phyloP scores from a whole-genome alignment of 768 basidiomycete genomes.

The Stropharia rugosoannulata region DNA sequence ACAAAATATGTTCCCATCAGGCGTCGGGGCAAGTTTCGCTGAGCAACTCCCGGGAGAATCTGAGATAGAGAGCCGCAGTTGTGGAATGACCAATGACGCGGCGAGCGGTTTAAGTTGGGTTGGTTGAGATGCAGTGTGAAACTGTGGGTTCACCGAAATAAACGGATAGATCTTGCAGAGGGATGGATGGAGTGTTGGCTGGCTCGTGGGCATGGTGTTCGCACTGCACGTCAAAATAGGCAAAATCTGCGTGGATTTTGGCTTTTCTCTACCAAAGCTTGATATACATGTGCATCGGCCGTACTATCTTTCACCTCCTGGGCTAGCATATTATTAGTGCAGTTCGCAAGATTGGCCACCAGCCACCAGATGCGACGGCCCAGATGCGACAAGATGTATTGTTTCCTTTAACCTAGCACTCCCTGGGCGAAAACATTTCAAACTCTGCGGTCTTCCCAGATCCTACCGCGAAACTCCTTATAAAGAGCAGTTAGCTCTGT shows the following conservation, averaged over 20 bases:
- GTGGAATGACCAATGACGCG: conserved; percentile 11
- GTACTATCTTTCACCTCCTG: conserved; percentile 15
- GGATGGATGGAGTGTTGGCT: no score
- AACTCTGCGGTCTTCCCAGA: conserved; percentile 9
- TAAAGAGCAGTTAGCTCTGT: conserved; percentile 11
- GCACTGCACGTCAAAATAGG: conserved; percentile 18
- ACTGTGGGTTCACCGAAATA: conserved; percentile 15
- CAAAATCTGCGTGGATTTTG: conserved; percentile 13
- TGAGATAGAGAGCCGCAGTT: conserved; percentile 12
- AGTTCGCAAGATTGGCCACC: conserved; percentile 11
- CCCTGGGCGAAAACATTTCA: no score
- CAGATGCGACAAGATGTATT: conserved; percentile 5
- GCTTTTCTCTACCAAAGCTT: conserved; percentile 9
- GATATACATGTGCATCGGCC: conserved; percentile 9
- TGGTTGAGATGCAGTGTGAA: conserved; percentile 12
- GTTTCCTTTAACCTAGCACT: conserved; percentile 19
- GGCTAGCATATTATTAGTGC: conserved; percentile 20
- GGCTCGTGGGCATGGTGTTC: conserved; percentile 13
- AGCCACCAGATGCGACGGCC: conserved; percentile 15
- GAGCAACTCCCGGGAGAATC: conserved; percentile 1
- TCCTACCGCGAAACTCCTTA: conserved; percentile 12
- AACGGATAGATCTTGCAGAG: conserved; percentile 9
- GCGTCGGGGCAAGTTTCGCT: background rate
- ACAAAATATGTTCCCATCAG: background rate
- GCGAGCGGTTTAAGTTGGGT: conserved; percentile 14